phyloP scores from a whole-genome alignment of 257 asterid genomes.

The Ophiorrhiza pumila region DNA sequence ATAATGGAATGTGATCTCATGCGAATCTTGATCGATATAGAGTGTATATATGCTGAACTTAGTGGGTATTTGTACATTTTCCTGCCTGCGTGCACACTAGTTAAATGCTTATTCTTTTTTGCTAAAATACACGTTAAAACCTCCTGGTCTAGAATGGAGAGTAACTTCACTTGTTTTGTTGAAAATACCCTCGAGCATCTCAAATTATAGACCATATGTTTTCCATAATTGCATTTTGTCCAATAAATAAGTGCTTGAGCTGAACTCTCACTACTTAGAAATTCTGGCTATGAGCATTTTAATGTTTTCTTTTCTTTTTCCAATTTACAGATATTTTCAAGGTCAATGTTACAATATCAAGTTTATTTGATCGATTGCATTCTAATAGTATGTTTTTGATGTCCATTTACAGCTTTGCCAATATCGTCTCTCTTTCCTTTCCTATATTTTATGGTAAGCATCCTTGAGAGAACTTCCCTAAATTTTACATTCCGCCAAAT shows the following conservation, averaged over 20 bases:
- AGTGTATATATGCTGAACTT: too few relatives aligned
- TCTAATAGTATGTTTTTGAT: conserved; percentile 3
- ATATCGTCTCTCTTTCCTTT: conserved; percentile 78
- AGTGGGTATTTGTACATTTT: too few relatives aligned
- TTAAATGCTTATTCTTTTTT: too few relatives aligned
- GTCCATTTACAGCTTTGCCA: conserved; percentile 53
- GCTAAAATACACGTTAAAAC: too few relatives aligned
- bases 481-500: neutral
- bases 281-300: neutral
- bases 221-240: neutral
- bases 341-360: neutral
- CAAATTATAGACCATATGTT: too few relatives aligned
- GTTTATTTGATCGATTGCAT: neutral
- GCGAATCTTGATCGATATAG: too few relatives aligned
- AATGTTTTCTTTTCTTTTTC: neutral
- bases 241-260: neutral
- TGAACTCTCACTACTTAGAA: neutral
- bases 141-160: too few relatives aligned
- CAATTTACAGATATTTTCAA: neutral
- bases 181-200: too few relatives aligned
- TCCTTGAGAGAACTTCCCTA: neutral
- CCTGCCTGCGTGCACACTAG: too few relatives aligned
- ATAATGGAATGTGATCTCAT: too few relatives aligned
- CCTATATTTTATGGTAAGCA: conserved; percentile 76
- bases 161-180: too few relatives aligned